A percentile compares a stretch with the other conserved stretches of the same genome.
Conservation (phyloP, 306 rosid species). For the Geum urbanum region DNA sequence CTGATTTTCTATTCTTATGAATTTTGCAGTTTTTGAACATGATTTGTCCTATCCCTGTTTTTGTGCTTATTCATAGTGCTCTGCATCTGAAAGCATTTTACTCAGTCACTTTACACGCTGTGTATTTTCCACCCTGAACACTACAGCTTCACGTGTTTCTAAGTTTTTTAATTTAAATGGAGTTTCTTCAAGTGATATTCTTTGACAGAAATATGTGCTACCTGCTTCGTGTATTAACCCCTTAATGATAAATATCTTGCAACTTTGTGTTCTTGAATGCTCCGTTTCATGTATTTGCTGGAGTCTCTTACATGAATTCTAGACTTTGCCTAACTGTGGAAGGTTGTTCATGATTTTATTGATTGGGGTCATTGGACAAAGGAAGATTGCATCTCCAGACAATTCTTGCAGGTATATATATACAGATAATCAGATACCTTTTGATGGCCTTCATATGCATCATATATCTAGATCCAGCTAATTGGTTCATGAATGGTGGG, state of each 20-base stretch:
- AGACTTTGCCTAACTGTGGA: neutral
- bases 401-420: neutral
- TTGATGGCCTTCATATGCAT: neutral
- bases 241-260: neutral
- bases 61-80: neutral
- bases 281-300: neutral
- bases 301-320: neutral
- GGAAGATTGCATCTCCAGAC: slow-evolving; percentile 1
- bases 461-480: neutral
- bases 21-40: neutral
- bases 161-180: neutral
- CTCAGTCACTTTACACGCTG: neutral
- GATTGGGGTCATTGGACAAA: slow-evolving; percentile 1
- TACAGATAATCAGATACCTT: neutral
- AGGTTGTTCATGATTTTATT: neutral
- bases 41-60: neutral
- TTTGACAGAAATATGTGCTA: neutral
- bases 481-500: neutral
- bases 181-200: neutral
- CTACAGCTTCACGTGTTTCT: neutral
- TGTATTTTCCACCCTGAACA: neutral
- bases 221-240: neutral
- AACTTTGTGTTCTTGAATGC: neutral
- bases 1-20: slow-evolving; percentile 1
- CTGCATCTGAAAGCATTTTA: neutral